A percentile compares a stretch with the other conserved stretches of the same genome.
Evolutionary conservation across 2,329 filamentous ascomycete genomes (phyloP).

Genomic region (Xylaria sp.): DNA sequence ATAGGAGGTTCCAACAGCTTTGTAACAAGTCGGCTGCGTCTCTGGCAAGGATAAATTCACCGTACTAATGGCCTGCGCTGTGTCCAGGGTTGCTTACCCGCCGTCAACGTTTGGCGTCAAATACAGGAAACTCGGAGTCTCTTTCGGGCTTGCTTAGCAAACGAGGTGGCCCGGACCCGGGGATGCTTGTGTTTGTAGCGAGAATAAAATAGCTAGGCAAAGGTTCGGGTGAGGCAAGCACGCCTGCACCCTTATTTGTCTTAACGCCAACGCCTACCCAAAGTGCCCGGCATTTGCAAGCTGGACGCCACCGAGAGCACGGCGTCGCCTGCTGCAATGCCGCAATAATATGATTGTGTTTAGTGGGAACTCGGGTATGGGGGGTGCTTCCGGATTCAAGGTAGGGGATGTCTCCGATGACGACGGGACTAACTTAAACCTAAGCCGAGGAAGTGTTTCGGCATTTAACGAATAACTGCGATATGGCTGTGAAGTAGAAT

Average conservation of each 20-base stretch:
- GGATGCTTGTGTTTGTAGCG: conserved; percentile 80
- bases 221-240: conserved; percentile 80
- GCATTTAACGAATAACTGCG: neutral
- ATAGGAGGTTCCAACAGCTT: conserved; percentile 43
- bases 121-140: conserved; percentile 71
- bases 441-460: neutral
- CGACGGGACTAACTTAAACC: neutral
- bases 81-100: conserved; percentile 39
- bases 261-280: conserved; percentile 85
- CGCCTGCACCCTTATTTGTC: conserved; percentile 74
- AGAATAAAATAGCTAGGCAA: conserved; percentile 90
- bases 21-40: conserved; percentile 55
- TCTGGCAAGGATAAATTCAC: conserved; percentile 59
- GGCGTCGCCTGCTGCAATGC: conserved; percentile 63
- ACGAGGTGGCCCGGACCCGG: conserved; percentile 72
- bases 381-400: conserved; percentile 16
- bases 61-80: conserved; percentile 47
- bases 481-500: neutral
- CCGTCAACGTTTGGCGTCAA: conserved; percentile 90
- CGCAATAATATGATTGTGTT: conserved; percentile 48
- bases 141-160: conserved; percentile 71
- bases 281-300: conserved; percentile 71
- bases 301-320: conserved; percentile 63
- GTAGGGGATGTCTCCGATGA: neutral
- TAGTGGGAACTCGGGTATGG: conserved; percentile 33